A percentile compares a stretch with the other conserved stretches of the same genome.
These are phyloP conservation scores for Pleurotus salmoneostramineus DNA, from an alignment of 768 basidiomycete genomes.

Conservation along the genomic window DNA sequence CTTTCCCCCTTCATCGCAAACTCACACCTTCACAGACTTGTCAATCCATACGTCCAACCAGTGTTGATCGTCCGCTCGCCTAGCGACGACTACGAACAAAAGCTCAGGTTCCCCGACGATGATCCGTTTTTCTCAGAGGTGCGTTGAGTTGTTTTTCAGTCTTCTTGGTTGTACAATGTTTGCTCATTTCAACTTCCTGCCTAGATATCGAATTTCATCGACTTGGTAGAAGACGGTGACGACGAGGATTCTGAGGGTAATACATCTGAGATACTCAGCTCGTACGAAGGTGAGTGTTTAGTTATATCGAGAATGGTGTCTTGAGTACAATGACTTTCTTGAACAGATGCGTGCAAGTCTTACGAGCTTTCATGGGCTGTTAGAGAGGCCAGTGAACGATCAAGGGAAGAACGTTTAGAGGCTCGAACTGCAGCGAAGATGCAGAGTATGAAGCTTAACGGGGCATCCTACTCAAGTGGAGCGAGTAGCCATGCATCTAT, in stretches of 20 bases:
- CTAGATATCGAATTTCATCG: constrained; percentile 75
- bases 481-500: too few species aligned
- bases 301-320: neutral
- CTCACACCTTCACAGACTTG: constrained; percentile 30
- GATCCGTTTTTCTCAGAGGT: constrained; percentile 90
- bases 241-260: constrained; percentile 62
- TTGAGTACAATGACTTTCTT: constrained; percentile 2
- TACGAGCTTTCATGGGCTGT: constrained; percentile 97
- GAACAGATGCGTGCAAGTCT: constrained; percentile 76
- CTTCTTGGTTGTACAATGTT: neutral
- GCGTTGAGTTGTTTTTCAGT: neutral
- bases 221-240: constrained; percentile 84
- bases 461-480: too few species aligned
- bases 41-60: constrained; percentile 93
- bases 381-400: constrained; percentile 69
- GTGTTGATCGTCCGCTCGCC: constrained; percentile 82
- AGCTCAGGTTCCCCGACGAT: constrained; percentile 69
- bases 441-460: too few species aligned
- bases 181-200: neutral
- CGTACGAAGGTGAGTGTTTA: constrained; percentile 66
- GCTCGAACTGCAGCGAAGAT: constrained; percentile 14
- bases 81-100: constrained; percentile 73
- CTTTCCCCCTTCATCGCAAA: neutral
- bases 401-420: constrained; percentile 43
- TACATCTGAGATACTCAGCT: constrained; percentile 71